Base-by-base conservation (phyloP, 2,329 filamentous ascomycete species). In the Aureobasidium sp. region DNA sequence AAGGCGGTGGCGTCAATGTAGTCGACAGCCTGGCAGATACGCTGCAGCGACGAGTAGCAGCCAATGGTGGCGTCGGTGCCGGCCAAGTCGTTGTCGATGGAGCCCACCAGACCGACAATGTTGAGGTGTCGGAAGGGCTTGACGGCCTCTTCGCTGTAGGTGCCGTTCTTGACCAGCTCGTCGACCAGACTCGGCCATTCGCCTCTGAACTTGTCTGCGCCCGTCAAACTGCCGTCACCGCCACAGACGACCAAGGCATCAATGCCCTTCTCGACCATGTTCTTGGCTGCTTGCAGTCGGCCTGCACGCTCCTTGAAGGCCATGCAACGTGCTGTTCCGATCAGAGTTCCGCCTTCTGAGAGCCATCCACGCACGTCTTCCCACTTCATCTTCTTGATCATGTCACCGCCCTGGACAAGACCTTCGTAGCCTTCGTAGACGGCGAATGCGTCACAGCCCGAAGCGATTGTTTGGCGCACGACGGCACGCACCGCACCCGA, bases 61-160 rank as follows among this genome's bases (percentile, higher is more conserved):
- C 93, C 93, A 67, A 98, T 96, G 27, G 93, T 98, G 55, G 93
- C 91, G 70, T 98, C 93, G 11, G 93, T 98, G 59, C 89, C 89
- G 45, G 64, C 94, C 71, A 98, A 86, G 67, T 98, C 93, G 67
- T 98, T 98, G 77, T 98, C 93, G 66, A 98, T 98, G 51, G 90
- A 95, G 55, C 93, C 93, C 24, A 98, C 93, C 48, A 97, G 76
- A 42, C 93, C 93, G 51, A 97, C 91, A 61, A 98, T 95, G 71
- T 97, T 98, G 65, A 98, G 80, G 61, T 94, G 83, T 64, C 80
- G 79, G 77, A 89, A 95, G 2, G 87, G 86, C 40, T 81, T 76
- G 55, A 88, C 73, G 66, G 95, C 85, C 54, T 85, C 79, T 38
- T 74, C 64, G 6, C 81, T 84, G 62, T 96, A 77, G 64, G 91